Base-by-base conservation (phyloP, 225 moss, liverwort and hornwort genomes). In the Straminergon stramineum region DNA sequence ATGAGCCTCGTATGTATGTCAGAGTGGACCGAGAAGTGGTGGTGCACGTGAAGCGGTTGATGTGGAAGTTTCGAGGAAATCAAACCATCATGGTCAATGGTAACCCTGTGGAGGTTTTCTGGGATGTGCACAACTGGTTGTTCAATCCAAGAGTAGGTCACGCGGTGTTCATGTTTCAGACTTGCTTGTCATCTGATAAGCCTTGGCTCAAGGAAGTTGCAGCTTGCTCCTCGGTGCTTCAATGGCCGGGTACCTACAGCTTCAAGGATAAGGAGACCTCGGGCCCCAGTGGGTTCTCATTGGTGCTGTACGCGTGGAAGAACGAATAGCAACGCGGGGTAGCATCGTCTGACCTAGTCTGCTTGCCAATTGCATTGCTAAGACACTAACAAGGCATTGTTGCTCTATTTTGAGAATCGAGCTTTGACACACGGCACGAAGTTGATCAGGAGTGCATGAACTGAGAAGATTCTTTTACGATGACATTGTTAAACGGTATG, bases 41-140 rank as follows among this genome's bases (percentile, higher is more conserved):
- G 69, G 94, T 95, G 64, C 94, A 95, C 67, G 93, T 95, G 89
- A 95, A 95, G 90, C 93, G 93, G 65, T 84, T 95, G 85, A 91
- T 92, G 93, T 95, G 94, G 94, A 95, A 95, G 89, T 95, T 95
- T 41, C 85, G 94, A 88, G 94, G 94, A 22, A 95, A 95, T 60
- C 94, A 95, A 84, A 95, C 94, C 15, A 93, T 95, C 87, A 84
- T 93, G 61, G 93, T 95, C 7, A 93, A 95, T 86, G 94, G 93
- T 6, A 95, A 87, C 90, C 94, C 94, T 39, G 93, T 95, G 57
- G 94, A 95, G 89, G 94, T 95, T 66, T 95, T 95, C 89, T 95
- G 94, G 94, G 94, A 95, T 48, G 94, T 95, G 52, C 94, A 95
- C 89, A 95, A 95, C 86, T 95, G 94, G 94, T 82, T 95, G 81